Evolutionary conservation across 352 stramenopile species (phyloP).

Genomic region (Peronospora destructor): DNA sequence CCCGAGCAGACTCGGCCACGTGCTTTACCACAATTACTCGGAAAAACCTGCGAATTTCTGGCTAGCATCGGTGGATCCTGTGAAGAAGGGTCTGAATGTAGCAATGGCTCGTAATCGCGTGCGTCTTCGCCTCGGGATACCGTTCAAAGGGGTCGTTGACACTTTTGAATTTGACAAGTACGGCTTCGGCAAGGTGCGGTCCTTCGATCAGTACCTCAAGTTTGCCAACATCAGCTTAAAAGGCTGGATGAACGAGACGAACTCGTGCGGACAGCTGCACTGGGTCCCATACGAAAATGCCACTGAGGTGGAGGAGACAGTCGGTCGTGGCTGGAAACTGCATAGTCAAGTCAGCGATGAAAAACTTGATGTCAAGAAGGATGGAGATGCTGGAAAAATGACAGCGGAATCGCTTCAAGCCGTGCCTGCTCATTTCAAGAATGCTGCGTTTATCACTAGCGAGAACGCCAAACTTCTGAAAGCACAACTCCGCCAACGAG

Average conservation of each 20-base stretch:
- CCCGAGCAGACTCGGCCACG: conserved; percentile 37
- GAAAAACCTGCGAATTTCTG: conserved; percentile 52
- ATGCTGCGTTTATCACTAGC: background rate
- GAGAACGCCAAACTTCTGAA: background rate
- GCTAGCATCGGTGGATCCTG: conserved; percentile 29
- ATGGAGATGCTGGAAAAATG: too few species aligned
- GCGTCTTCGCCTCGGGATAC: conserved; percentile 36
- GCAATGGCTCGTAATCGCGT: conserved; percentile 47
- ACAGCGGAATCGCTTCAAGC: too few species aligned
- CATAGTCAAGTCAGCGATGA: too few species aligned
- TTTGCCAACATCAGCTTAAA: conserved; percentile 46
- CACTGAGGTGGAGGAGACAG: conserved; percentile 36
- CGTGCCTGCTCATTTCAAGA: too few species aligned
- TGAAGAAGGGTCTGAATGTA: conserved; percentile 30
- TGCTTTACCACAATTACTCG: conserved; percentile 69
- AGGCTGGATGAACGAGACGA: conserved; percentile 38
- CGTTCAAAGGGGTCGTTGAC: conserved; percentile 47
- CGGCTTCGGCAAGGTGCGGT: conserved; percentile 38
- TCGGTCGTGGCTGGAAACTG: conserved; percentile 36
- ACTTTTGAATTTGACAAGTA: conserved; percentile 47
- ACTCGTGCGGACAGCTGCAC: conserved; percentile 55
- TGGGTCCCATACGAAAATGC: conserved; percentile 54
- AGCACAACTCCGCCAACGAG: background rate
- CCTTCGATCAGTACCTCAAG: conserved; percentile 48
- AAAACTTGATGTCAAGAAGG: too few species aligned